A percentile compares a stretch with the other conserved stretches of the same genome.
phyloP scores from a whole-genome alignment of 192 early-diverging fungal species.

The Coemansia umbellata region DNA sequence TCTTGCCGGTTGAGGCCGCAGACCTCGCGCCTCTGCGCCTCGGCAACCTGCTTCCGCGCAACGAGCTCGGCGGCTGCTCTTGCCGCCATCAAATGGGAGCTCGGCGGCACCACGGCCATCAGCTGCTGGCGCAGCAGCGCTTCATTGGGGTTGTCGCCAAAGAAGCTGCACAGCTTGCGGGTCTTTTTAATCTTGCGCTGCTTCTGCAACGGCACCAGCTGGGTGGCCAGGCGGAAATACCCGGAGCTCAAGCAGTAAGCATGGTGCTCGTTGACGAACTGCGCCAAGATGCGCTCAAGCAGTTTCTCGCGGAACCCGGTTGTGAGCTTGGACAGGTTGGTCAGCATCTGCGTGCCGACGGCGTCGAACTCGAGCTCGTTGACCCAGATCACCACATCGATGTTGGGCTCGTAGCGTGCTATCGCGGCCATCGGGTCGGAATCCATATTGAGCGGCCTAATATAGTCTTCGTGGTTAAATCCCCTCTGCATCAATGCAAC shows the following conservation, averaged over 20 bases:
- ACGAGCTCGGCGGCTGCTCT: constrained; percentile 42
- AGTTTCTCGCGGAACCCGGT: constrained; percentile 42
- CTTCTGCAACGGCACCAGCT: constrained; percentile 52
- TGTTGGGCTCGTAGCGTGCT: constrained; percentile 42
- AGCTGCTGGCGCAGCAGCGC: constrained; percentile 56
- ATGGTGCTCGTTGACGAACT: constrained; percentile 39
- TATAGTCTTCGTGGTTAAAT: constrained; percentile 20
- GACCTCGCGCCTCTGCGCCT: constrained; percentile 9
- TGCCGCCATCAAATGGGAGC: constrained; percentile 35
- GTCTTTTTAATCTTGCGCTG: constrained; percentile 59
- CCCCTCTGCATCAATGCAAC: constrained; percentile 20
- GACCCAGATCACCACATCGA: constrained; percentile 52
- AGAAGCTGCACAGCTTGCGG: constrained; percentile 66
- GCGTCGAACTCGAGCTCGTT: constrained; percentile 42
- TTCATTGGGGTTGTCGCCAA: constrained; percentile 58
- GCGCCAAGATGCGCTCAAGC: constrained; percentile 35
- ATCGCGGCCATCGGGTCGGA: constrained; percentile 42
- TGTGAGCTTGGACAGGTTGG: constrained; percentile 25
- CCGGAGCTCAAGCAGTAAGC: constrained; percentile 24
- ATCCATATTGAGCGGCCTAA: constrained; percentile 26
- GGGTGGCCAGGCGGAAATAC: constrained; percentile 56
- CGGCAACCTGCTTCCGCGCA: constrained; percentile 26
- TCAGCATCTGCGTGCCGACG: constrained; percentile 9
- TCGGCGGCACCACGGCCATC: constrained; percentile 48
- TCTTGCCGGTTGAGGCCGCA: constrained; percentile 4